Base-by-base conservation (phyloP, 441 rosid genomes). In the Daphne laureola region DNA sequence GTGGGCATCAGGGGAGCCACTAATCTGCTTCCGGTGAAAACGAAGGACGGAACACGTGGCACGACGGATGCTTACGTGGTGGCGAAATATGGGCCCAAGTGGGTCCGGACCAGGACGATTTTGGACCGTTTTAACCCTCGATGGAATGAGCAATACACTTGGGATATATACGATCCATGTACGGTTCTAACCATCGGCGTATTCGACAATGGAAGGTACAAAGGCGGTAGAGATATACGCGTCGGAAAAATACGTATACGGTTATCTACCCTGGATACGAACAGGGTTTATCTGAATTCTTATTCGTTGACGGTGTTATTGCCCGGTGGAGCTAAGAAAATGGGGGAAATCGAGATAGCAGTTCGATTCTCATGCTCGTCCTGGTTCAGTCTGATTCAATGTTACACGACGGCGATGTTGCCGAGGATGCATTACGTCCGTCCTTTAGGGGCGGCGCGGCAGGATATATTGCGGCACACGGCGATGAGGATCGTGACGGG, bases 161-260 rank as follows among this genome's bases (percentile, higher is more conserved):
- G 90, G 90, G 86, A 83, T 23, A 84, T 83, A 2, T 76, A 76
- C 17, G 90, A 83, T 67, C 86, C 84, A 0, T 83, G 90, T 58
- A 83, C 90, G 0, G 80, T 80, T 16, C 76, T 83, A 3, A 73
- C 86, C 0, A 74, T 83, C 13, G 86, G 90, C 5, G 81, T 78
- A 12, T 83, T 78, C 5, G 90, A 83, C 48, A 83, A 83, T 2
- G 90, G 86, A 47, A 52, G 83, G 40, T 82, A 86, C 74, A 86
- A 74, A 55, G 60, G 44, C 0, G 75, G 74, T 3, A 68, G 53
- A 49, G 90, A 80, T 9, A 52, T 74, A 0, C 25, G 81, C 8
- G 41, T 83, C 0, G 90, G 90, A 8, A 80, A 83, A 36, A 49
- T 80, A 15, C 79, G 86, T 4, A 17, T 83, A 38, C 79, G 86